A percentile compares a stretch with the other conserved stretches of the same genome.
These are phyloP conservation scores for Diaporthe citriasiana DNA, from an alignment of 2,329 filamentous ascomycete genomes.

Conservation along the genomic window DNA sequence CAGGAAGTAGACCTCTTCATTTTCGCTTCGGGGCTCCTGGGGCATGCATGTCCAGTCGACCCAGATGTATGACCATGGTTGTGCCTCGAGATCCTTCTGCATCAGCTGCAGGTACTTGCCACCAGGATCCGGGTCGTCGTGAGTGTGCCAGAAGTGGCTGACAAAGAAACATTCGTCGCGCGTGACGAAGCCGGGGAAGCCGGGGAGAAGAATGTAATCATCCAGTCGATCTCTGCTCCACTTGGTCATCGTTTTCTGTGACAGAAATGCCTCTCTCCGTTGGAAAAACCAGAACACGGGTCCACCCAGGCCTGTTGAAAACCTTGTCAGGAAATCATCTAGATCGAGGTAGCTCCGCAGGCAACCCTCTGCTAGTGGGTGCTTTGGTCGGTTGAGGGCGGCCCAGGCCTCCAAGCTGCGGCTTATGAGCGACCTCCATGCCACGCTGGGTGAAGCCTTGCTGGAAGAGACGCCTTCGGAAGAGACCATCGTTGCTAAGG, in stretches of 20 bases:
- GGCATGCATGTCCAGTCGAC: background rate
- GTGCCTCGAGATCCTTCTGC: background rate
- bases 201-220: background rate
- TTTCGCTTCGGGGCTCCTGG: background rate
- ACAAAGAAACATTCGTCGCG: background rate
- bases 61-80: background rate
- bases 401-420: background rate
- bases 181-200: background rate
- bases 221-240: background rate
- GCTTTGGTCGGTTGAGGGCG: background rate
- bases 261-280: background rate
- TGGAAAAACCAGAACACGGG: background rate
- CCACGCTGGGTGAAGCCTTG: background rate
- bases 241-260: constrained; percentile 1
- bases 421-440: background rate
- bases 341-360: background rate
- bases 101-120: background rate
- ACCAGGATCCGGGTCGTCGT: background rate
- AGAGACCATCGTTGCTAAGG: background rate
- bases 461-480: background rate
- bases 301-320: background rate
- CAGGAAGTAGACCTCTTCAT: background rate
- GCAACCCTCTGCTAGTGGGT: background rate
- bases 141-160: constrained; percentile 14
- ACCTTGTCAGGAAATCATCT: background rate